A percentile compares a stretch with the other conserved stretches of the same genome.
These are phyloP conservation scores for Coemansia sp. DNA, from an alignment of 192 early-diverging fungal species.

Conservation along the genomic window DNA sequence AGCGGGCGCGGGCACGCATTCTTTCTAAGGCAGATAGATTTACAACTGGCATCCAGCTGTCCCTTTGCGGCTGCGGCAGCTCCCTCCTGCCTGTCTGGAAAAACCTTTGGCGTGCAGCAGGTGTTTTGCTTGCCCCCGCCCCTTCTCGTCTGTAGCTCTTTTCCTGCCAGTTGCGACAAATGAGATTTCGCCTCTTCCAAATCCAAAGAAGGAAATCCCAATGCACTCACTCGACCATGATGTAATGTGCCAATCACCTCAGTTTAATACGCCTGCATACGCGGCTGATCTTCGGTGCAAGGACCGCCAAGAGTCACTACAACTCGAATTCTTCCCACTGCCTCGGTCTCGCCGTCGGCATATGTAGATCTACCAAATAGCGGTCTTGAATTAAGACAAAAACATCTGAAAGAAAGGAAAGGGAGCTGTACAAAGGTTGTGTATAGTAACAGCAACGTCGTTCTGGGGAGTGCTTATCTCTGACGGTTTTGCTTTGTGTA, in stretches of 20 bases:
- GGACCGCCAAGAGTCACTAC: background rate
- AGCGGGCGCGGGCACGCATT: background rate
- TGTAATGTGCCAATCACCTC: background rate
- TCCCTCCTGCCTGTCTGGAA: slow-evolving; percentile 1
- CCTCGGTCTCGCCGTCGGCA: background rate
- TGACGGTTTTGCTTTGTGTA: background rate
- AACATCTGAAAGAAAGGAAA: background rate
- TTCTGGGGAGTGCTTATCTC: background rate
- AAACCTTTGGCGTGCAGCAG: background rate
- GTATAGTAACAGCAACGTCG: background rate
- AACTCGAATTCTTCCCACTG: background rate
- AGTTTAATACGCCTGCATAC: background rate
- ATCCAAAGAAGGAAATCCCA: background rate
- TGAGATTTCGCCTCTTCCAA: background rate
- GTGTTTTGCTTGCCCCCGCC: background rate
- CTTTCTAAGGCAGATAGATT: background rate
- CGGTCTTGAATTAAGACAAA: background rate
- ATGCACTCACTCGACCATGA: background rate
- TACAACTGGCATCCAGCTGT: background rate
- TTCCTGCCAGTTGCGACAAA: background rate
- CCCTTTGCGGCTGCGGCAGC: background rate
- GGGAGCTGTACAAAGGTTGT: background rate
- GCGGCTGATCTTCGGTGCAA: background rate
- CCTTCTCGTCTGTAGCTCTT: background rate
- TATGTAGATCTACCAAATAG: background rate